phyloP scores from a whole-genome alignment of 208 protist species.

The Crithidia thermophila region DNA sequence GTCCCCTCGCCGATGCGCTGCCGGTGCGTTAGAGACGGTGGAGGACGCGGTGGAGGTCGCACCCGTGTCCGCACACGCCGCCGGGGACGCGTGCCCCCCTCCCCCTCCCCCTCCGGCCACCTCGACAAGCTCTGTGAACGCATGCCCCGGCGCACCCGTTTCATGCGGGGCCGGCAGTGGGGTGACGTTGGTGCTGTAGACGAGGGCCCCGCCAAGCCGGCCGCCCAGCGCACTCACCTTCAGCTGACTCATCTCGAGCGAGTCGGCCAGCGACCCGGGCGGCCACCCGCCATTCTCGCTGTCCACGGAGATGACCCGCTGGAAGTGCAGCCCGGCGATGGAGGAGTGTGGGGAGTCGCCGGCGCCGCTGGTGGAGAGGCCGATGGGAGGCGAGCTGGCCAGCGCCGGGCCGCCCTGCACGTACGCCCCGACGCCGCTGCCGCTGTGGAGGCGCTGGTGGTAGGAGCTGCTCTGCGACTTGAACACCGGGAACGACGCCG shows the following conservation, averaged over 20 bases:
- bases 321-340: slow-evolving; percentile 28
- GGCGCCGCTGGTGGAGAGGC: slow-evolving; percentile 12
- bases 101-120: not conserved
- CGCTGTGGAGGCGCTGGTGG: not conserved
- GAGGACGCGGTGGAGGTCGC: slow-evolving; percentile 18
- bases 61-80: not conserved
- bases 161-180: slow-evolving; percentile 3
- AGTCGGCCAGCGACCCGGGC: slow-evolving; percentile 30
- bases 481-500: too few relatives aligned
- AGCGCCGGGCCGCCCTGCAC: not conserved
- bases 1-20: not conserved
- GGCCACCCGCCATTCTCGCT: slow-evolving; percentile 27
- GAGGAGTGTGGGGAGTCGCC: slow-evolving; percentile 29
- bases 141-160: too few relatives aligned
- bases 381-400: slow-evolving; percentile 6
- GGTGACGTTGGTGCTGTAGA: slow-evolving; percentile 9
- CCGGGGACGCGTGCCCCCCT: not conserved
- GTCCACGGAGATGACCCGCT: slow-evolving; percentile 35
- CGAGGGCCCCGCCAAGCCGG: not conserved
- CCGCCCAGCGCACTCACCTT: slow-evolving; percentile 7
- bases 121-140: too few relatives aligned
- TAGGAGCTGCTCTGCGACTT: slow-evolving; percentile 1
- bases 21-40: not conserved
- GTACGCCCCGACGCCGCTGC: slow-evolving; percentile 6
- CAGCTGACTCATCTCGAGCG: slow-evolving; percentile 28